These are phyloP conservation scores for Apiotrichum mycotoxinovorans DNA, from an alignment of 1,284 basidiomycete genomes.

Conservation along the genomic window DNA sequence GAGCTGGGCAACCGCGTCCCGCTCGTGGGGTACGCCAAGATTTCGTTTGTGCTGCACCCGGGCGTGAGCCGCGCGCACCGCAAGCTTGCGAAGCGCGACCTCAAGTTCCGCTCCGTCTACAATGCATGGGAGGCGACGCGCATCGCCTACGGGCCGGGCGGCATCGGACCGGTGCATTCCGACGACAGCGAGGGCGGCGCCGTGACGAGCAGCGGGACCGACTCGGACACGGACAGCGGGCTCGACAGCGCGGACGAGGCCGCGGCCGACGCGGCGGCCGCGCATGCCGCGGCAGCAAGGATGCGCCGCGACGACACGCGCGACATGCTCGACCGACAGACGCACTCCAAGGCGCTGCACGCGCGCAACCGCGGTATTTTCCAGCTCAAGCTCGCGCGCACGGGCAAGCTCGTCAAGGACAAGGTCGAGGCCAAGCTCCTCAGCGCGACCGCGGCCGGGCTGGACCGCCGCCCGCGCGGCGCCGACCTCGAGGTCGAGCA, in stretches of 20 bases:
- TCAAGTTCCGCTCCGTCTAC: conserved; percentile 41
- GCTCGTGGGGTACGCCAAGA: conserved; percentile 32
- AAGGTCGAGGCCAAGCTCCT: conserved; percentile 41
- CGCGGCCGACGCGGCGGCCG: neutral
- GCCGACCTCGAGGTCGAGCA: conserved; percentile 43
- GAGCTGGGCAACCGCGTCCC: neutral
- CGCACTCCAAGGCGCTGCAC: conserved; percentile 44
- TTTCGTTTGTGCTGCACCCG: conserved; percentile 35
- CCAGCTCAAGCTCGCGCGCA: conserved; percentile 47
- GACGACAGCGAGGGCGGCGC: neutral
- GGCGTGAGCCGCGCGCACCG: conserved; percentile 41
- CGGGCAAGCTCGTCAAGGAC: conserved; percentile 47
- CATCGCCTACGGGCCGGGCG: conserved; percentile 4
- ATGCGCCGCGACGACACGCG: conserved; percentile 23
- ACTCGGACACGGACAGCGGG: conserved; percentile 4
- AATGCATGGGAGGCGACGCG: conserved; percentile 43
- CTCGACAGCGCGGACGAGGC: neutral
- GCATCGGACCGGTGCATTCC: too few relatives aligned
- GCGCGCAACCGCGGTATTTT: conserved; percentile 43
- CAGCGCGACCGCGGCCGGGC: conserved; percentile 12
- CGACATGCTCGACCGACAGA: conserved; percentile 26
- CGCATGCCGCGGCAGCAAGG: neutral
- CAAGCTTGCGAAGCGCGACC: conserved; percentile 40
- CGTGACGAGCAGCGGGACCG: conserved; percentile 4
- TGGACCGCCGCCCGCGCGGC: conserved; percentile 30